Conservation (phyloP, 2,329 filamentous ascomycete genomes). For the Teratosphaeria gauchensis region DNA sequence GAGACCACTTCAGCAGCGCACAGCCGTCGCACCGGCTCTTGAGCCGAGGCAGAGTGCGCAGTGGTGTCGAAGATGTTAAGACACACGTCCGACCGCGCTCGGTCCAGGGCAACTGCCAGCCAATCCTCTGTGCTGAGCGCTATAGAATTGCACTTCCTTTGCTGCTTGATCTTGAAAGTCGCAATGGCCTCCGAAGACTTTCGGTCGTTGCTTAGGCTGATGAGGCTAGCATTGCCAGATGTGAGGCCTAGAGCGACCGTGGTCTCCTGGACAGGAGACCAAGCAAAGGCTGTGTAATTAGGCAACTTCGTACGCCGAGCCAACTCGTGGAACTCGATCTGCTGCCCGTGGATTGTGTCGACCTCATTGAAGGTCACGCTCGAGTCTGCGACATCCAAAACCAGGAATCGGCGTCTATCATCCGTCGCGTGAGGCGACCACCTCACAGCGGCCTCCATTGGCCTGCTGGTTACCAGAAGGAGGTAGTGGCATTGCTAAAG, state of each 20-base stretch:
- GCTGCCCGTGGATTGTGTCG: conserved; percentile 19
- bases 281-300: conserved; percentile 56
- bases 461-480: not conserved
- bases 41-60: conserved; percentile 42
- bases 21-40: conserved; percentile 45
- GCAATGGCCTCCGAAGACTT: conserved; percentile 34
- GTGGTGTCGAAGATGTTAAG: conserved; percentile 76
- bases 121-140: conserved; percentile 64
- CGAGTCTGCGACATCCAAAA: conserved; percentile 52
- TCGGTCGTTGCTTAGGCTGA: conserved; percentile 53
- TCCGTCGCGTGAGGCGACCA: conserved; percentile 52
- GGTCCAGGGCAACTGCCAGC: conserved; percentile 68
- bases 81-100: conserved; percentile 71
- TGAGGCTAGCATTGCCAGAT: conserved; percentile 63
- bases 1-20: conserved; percentile 62
- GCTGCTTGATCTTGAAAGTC: conserved; percentile 64
- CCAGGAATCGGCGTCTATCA: conserved; percentile 47
- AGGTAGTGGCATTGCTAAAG: not conserved
- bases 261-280: conserved; percentile 52
- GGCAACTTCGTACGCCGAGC: conserved; percentile 44
- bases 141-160: conserved; percentile 70
- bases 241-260: conserved; percentile 67
- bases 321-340: conserved; percentile 44
- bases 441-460: conserved; percentile 52
- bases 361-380: conserved; percentile 50